Evolutionary conservation across 169 alveolate genomes (phyloP).

Genomic region (Sarcocystis neurona): DNA sequence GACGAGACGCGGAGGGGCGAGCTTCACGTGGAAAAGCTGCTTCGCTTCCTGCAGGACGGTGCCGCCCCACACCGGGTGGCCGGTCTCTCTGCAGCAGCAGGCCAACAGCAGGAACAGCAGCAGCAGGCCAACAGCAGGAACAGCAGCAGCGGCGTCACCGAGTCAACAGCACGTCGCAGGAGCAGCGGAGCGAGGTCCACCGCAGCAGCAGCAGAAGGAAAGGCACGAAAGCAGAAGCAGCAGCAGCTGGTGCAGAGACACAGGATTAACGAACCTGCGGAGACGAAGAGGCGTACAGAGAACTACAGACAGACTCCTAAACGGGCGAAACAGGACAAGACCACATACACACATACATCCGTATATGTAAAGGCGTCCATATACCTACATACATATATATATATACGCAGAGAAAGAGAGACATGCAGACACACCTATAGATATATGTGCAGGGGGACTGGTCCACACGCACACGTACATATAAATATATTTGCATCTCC

Average conservation of each 20-base stretch:
- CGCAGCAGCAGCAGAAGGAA: neutral
- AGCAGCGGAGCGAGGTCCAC: neutral
- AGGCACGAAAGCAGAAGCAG: neutral
- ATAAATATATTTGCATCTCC: no score
- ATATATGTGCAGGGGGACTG: no score
- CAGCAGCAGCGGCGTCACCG: neutral
- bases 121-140: neutral
- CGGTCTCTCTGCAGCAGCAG: slow-evolving; percentile 1
- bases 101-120: neutral
- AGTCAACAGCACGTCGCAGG: neutral
- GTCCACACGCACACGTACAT: no score
- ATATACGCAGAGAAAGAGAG: no score
- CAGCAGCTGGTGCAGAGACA: slow-evolving; percentile 21
- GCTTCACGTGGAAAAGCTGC: slow-evolving; percentile 32
- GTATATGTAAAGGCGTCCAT: no score
- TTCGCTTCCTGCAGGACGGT: slow-evolving; percentile 37
- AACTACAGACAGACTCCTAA: no score
- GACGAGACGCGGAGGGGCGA: slow-evolving; percentile 32
- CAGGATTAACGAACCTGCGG: no score
- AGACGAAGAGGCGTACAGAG: no score
- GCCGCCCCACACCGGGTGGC: slow-evolving; percentile 18
- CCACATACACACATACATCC: no score
- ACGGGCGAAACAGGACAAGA: no score
- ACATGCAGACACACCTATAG: no score
- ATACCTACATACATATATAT: no score